These are phyloP conservation scores for Astrephomene gubernaculifera DNA, from an alignment of 139 green algal species.

Conservation along the genomic window DNA sequence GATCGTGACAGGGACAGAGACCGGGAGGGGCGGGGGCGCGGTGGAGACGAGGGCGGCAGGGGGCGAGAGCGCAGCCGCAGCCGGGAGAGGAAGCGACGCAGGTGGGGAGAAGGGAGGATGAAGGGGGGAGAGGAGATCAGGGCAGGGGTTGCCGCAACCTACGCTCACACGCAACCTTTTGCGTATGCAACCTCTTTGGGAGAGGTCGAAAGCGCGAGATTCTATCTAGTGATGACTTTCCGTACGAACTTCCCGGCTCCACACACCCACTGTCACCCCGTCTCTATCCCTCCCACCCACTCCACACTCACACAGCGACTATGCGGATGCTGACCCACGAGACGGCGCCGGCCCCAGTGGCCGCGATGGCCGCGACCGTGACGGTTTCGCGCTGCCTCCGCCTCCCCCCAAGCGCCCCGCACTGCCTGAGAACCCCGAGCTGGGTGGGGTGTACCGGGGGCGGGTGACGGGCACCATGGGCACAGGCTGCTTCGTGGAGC, in stretches of 20 bases:
- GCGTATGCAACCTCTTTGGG: too few relatives aligned
- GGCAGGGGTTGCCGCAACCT: too few relatives aligned
- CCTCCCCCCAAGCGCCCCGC: conserved; percentile 44
- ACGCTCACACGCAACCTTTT: too few relatives aligned
- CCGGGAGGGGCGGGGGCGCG: too few relatives aligned
- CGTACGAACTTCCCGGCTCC: background rate
- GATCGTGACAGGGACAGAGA: conserved; percentile 27
- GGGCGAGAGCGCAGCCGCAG: conserved; percentile 49
- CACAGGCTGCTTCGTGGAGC: conserved; percentile 97
- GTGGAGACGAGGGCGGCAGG: background rate
- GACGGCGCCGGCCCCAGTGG: background rate
- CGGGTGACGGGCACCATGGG: conserved; percentile 89
- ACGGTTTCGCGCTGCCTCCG: conserved; percentile 40
- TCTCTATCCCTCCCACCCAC: background rate
- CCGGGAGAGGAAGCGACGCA: conserved; percentile 44
- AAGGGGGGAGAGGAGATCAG: too few relatives aligned
- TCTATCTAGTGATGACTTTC: too few relatives aligned
- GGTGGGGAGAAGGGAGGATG: conserved; percentile 1
- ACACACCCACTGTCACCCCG: background rate
- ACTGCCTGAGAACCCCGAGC: conserved; percentile 72
- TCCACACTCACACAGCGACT: conserved; percentile 12
- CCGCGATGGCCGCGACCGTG: conserved; percentile 3
- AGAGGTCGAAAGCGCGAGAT: too few relatives aligned
- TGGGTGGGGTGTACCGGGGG: conserved; percentile 84
- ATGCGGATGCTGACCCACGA: conserved; percentile 4